A percentile compares a stretch with the other conserved stretches of the same genome.
phyloP scores from a whole-genome alignment of 306 rosid genomes.

The Sicyos edulis region DNA sequence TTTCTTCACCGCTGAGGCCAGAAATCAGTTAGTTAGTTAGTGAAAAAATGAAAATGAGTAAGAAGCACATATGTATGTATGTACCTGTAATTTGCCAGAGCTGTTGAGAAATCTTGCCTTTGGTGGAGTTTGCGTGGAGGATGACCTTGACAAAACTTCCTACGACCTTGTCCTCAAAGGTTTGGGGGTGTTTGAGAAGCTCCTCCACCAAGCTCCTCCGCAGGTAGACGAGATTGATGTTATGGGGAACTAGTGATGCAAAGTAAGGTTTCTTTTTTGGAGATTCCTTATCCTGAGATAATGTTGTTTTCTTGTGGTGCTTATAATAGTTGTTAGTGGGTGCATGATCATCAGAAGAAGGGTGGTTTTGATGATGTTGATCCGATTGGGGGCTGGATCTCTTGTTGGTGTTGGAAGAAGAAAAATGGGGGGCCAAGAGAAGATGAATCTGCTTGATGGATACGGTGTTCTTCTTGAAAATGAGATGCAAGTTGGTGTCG shows the following conservation, averaged over 20 bases:
- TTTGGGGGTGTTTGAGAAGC: conserved; percentile 39
- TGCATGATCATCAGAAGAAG: background rate
- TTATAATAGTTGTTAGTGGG: background rate
- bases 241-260: conserved; percentile 37
- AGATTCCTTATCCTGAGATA: conserved; percentile 20
- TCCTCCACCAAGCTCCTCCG: conserved; percentile 50
- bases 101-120: conserved; percentile 19
- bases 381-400: too few species aligned
- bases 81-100: conserved; percentile 36
- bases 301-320: conserved; percentile 16
- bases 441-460: conserved; percentile 23
- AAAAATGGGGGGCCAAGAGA: conserved; percentile 42
- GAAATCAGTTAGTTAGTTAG: background rate
- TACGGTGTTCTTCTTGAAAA: conserved; percentile 42
- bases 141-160: conserved; percentile 40
- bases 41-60: background rate
- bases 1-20: conserved; percentile 38
- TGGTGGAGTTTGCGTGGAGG: conserved; percentile 18
- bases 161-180: conserved; percentile 36
- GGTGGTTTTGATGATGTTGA: too few species aligned
- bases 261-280: conserved; percentile 26
- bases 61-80: background rate
- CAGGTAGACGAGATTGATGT: conserved; percentile 45
- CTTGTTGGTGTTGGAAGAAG: background rate
- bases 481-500: conserved; percentile 42